Percentiles rank a stretch among this genome's conserved stretches.
These are phyloP conservation scores for Eucalyptus marginata DNA, from an alignment of 345 rosid genomes.

Conservation along the genomic window DNA sequence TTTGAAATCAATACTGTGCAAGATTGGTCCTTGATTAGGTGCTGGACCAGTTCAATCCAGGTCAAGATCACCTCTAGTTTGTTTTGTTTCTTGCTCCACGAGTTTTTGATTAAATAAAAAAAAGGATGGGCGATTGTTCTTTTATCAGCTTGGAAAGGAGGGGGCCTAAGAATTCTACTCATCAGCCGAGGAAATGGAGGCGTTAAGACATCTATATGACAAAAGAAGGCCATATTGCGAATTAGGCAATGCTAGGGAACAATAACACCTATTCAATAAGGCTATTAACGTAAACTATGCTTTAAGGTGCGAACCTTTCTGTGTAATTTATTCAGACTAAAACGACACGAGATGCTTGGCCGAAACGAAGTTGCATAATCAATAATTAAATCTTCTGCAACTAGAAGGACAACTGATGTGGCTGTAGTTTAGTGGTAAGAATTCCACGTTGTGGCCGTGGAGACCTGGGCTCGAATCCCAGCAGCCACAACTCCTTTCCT, in stretches of 20 bases:
- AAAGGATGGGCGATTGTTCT: neutral
- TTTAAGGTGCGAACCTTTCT: neutral
- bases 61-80: neutral
- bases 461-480: conserved; percentile 93
- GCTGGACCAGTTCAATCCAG: neutral
- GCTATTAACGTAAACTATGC: neutral
- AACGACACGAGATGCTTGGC: neutral
- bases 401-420: neutral
- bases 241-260: neutral
- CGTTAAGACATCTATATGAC: neutral
- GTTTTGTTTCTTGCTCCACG: neutral
- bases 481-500: conserved; percentile 31
- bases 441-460: conserved; percentile 84
- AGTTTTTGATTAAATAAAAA: neutral
- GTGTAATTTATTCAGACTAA: neutral
- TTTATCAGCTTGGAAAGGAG: neutral
- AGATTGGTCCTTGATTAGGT: neutral
- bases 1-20: rapidly evolving
- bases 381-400: no score
- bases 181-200: neutral
- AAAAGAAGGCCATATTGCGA: neutral
- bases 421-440: conserved; percentile 85
- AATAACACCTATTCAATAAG: neutral
- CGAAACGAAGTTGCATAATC: neutral
- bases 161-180: neutral